phyloP scores from a whole-genome alignment of 768 basidiomycete species.

The Pseudohyphozyma bogoriensis region DNA sequence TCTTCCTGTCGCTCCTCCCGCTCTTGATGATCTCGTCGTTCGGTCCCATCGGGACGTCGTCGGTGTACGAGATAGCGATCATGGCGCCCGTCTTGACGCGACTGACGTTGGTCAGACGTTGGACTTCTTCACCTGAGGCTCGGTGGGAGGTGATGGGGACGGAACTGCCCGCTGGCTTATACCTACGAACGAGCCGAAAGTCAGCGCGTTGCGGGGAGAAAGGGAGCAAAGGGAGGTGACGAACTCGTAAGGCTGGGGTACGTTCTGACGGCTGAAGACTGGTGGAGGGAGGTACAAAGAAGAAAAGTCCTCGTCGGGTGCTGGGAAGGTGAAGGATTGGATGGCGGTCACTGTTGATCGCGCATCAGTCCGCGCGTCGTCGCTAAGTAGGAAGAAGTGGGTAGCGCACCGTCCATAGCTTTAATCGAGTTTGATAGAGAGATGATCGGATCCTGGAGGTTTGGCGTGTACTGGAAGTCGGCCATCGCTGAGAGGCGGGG shows the following conservation, averaged over 20 bases:
- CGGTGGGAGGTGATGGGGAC: constrained; percentile 52
- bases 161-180: too few relatives aligned
- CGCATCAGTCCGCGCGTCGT: not conserved
- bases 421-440: constrained; percentile 64
- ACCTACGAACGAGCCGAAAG: too few relatives aligned
- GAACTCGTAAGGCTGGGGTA: constrained; percentile 74
- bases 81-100: constrained; percentile 52
- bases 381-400: too few relatives aligned
- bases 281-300: constrained; percentile 77
- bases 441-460: constrained; percentile 50
- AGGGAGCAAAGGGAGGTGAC: not conserved
- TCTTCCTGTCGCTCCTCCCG: too few relatives aligned
- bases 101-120: constrained; percentile 60
- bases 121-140: constrained; percentile 58
- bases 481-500: constrained; percentile 59
- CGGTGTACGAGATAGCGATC: constrained; percentile 17
- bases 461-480: constrained; percentile 69
- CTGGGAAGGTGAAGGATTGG: constrained; percentile 56
- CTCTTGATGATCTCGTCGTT: constrained; percentile 3
- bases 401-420: constrained; percentile 64
- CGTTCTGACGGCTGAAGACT: constrained; percentile 68
- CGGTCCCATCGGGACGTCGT: constrained; percentile 14
- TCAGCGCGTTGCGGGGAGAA: not conserved
- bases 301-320: constrained; percentile 54
- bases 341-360: constrained; percentile 58